Base-by-base conservation (phyloP, 2,329 filamentous ascomycete genomes). In the Colletotrichum agaves region DNA sequence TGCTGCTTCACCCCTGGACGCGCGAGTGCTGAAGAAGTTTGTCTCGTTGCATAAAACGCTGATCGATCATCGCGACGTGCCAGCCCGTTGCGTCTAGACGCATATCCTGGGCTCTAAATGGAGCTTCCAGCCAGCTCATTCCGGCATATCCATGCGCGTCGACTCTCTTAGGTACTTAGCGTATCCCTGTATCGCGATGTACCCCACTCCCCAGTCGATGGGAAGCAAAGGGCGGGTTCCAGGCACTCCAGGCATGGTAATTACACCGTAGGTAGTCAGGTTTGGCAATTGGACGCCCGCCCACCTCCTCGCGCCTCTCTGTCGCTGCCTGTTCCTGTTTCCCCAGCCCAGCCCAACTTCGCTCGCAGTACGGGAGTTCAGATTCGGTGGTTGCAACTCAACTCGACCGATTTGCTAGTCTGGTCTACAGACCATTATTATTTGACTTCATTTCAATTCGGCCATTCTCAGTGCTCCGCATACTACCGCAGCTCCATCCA, bases 1-100 rank as follows among this genome's bases (percentile, higher is more conserved):
- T 31, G 4, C 27, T 31, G 23, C 61, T 41, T 64, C 39, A 53
- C 53, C 65, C 64, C 65, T 37, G 35, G 64, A 33, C 17, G 52
- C 19, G 64, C 47, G 53, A 39, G 49, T 59, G 65, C 46, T 68
- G 65, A 68, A 64, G 64, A 67, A 65, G 47, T 33, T 59, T 65
- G 65, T 43, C 47, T 68, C 65, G 55, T 59, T 65, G 65, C 61
- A 68, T 68, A 65, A 47, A 49, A 12, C 17, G 46, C 53, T 55
- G 64, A 67, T 64, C 17, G 46, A 47, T 55, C 61, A 67, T 64
- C 46, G 44, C 47, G n/a, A 57, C 47, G n/a, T 23, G 21, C 17
- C 21, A 12, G 19, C 12, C 33, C 39, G 41, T 21, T 49, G 19
- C 13, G 19, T 12, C 3, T 68, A 64, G 15, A 8, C 27, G 61